Conservation (phyloP, 1,284 basidiomycete genomes). For the Fomitopsis schrenkii region DNA sequence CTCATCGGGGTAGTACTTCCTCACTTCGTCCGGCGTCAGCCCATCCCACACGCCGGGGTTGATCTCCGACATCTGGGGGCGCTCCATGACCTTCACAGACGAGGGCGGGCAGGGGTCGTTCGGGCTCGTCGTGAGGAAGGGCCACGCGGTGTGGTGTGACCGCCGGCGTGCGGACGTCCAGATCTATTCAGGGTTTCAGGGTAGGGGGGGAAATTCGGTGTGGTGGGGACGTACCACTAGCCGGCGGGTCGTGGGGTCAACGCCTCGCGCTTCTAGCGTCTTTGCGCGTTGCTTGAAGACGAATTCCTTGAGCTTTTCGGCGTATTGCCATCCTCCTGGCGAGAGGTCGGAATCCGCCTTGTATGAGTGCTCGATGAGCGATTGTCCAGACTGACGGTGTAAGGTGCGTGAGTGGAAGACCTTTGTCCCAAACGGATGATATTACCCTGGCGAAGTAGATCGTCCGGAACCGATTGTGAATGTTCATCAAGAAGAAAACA, state of each 20-base stretch:
- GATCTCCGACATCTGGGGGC: slow-evolving; percentile 95
- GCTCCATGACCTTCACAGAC: slow-evolving; percentile 85
- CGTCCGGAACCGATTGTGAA: slow-evolving; percentile 87
- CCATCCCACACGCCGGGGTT: slow-evolving; percentile 98
- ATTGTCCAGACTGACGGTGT: slow-evolving; percentile 76
- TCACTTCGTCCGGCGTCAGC: slow-evolving; percentile 85
- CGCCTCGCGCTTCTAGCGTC: slow-evolving; percentile 62
- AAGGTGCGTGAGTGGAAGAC: background rate
- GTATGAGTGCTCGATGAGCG: slow-evolving; percentile 97
- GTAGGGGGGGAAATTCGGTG: background rate
- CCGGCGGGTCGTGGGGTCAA: slow-evolving; percentile 60
- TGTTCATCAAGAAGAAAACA: slow-evolving; percentile 98
- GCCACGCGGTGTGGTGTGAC: slow-evolving; percentile 94
- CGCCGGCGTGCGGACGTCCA: slow-evolving; percentile 96
- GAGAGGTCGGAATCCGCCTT: slow-evolving; percentile 98
- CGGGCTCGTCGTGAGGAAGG: slow-evolving; percentile 60
- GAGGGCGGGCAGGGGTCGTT: slow-evolving; percentile 22
- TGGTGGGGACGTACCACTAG: slow-evolving; percentile 56
- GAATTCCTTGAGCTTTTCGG: slow-evolving; percentile 82
- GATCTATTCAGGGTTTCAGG: slow-evolving; percentile 48
- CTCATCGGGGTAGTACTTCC: slow-evolving; percentile 89
- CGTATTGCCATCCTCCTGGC: slow-evolving; percentile 93
- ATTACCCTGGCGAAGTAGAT: slow-evolving; percentile 91
- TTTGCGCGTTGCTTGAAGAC: slow-evolving; percentile 74
- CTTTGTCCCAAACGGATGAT: slow-evolving; percentile 4